Evolutionary conservation across 495 filamentous ascomycete species (phyloP).

Genomic region (Durotheca rogersii): DNA sequence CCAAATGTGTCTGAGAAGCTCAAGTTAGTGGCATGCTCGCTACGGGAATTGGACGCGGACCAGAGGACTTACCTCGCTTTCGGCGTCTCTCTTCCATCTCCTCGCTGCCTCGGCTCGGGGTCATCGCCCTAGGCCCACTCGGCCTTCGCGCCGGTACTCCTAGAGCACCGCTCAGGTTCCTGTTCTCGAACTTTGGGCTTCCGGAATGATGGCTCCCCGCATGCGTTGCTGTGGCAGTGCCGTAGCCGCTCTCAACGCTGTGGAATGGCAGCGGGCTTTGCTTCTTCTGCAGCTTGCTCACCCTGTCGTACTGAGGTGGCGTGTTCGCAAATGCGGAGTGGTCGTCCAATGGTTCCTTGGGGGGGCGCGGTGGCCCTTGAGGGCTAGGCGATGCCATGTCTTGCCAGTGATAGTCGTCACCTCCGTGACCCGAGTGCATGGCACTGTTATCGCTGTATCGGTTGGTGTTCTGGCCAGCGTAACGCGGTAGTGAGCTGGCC

Average conservation of each 20-base stretch:
- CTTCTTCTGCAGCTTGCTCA: conserved; percentile 47
- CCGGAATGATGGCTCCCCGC: conserved; percentile 43
- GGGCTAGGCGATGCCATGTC: conserved; percentile 39
- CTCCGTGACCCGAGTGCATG: conserved; percentile 24
- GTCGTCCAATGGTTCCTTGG: conserved; percentile 52
- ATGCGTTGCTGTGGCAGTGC: conserved; percentile 45
- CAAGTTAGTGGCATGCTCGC: conserved; percentile 14
- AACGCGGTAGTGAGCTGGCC: conserved; percentile 52
- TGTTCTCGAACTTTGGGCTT: conserved; percentile 48
- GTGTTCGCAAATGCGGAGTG: conserved; percentile 29
- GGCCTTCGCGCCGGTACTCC: conserved; percentile 46
- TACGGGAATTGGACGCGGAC: too few species aligned
- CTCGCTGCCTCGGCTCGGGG: conserved; percentile 42
- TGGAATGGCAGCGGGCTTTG: conserved; percentile 47
- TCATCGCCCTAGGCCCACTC: conserved; percentile 56
- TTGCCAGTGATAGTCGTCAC: conserved; percentile 46
- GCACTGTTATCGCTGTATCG: conserved; percentile 49
- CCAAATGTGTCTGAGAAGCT: conserved; percentile 53
- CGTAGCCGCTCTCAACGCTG: conserved; percentile 53
- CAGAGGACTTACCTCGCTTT: conserved; percentile 52
- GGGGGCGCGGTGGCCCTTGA: conserved; percentile 49
- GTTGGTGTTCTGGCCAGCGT: conserved; percentile 40
- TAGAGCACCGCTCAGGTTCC: conserved; percentile 47
- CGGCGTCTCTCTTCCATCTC: conserved; percentile 44
- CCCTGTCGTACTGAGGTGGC: conserved; percentile 39